Conservation (phyloP, 129 eudicot genomes). For the Flaveria bidentis region DNA sequence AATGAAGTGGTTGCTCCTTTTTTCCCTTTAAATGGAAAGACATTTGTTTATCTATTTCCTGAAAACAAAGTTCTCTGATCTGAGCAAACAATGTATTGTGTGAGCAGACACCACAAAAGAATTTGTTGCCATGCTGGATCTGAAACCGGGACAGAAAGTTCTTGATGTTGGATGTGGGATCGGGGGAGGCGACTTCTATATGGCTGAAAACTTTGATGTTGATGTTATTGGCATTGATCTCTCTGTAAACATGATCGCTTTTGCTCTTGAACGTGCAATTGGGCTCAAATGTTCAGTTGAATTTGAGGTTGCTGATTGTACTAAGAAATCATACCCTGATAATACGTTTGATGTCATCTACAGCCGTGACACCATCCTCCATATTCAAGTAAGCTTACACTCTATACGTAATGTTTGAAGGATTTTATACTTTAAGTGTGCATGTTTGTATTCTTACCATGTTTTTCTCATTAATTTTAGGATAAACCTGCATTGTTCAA, state of each 20-base stretch:
- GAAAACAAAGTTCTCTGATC: background rate
- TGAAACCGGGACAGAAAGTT: conserved; percentile 90
- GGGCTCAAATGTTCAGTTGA: conserved; percentile 89
- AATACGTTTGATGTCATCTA: conserved; percentile 88
- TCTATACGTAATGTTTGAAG: too few relatives aligned
- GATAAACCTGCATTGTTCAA: conserved; percentile 84
- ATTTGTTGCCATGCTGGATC: conserved; percentile 78
- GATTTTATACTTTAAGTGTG: background rate
- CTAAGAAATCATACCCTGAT: conserved; percentile 80
- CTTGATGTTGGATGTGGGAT: conserved; percentile 99
- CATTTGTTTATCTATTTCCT: background rate
- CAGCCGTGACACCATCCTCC: conserved; percentile 96
- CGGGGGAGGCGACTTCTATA: conserved; percentile 96
- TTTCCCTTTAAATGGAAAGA: background rate
- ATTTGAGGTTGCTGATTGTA: conserved; percentile 98
- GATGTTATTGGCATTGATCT: conserved; percentile 95
- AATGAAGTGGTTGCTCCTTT: background rate
- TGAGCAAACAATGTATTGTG: conserved; percentile 18
- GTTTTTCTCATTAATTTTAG: conserved; percentile 32
- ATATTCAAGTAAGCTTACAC: conserved; percentile 70
- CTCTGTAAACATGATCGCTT: conserved; percentile 89
- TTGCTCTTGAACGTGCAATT: conserved; percentile 88
- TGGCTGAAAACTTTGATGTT: conserved; percentile 87
- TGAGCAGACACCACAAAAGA: conserved; percentile 88
- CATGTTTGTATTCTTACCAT: background rate